Percentiles rank a stretch among this genome's conserved stretches.
Evolutionary conservation across 1,139 yeast species (phyloP).

Genomic region (Taphrina flavorubra): DNA sequence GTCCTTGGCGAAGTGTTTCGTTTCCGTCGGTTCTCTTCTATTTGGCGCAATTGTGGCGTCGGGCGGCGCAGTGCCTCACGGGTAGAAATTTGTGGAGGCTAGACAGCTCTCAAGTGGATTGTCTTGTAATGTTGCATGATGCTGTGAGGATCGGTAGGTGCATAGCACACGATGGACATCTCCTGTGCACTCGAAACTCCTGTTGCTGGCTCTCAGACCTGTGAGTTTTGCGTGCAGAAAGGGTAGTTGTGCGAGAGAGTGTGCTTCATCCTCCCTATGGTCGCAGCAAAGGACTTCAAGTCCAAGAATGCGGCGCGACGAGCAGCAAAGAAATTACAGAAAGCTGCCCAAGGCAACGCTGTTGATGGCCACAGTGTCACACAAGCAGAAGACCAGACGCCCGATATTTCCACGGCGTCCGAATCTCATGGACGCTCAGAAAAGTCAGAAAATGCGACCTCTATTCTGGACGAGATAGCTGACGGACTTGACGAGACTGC

Average conservation of each 20-base stretch:
- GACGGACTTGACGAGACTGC: conserved; percentile 25
- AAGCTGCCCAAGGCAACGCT: neutral
- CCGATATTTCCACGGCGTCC: neutral
- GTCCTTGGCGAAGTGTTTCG: neutral
- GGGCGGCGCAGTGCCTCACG: neutral
- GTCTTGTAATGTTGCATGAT: neutral
- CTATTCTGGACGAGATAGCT: conserved; percentile 29
- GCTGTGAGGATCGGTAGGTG: neutral
- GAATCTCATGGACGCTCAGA: neutral
- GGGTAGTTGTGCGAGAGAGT: neutral
- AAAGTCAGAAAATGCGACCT: neutral
- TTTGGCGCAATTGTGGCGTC: neutral
- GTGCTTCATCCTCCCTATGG: neutral
- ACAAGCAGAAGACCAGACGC: neutral
- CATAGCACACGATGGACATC: no score
- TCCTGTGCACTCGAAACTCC: no score
- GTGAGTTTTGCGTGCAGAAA: no score
- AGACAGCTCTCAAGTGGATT: neutral
- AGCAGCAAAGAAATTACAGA: conserved; percentile 38
- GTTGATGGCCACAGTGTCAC: neutral
- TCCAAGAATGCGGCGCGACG: conserved; percentile 35
- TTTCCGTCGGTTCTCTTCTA: neutral
- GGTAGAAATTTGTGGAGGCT: neutral
- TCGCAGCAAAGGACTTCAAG: conserved; percentile 33
- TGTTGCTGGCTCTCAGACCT: no score